A percentile compares a stretch with the other conserved stretches of the same genome.
phyloP scores from a whole-genome alignment of 768 basidiomycete genomes.

The Lactarius sanguifluus region DNA sequence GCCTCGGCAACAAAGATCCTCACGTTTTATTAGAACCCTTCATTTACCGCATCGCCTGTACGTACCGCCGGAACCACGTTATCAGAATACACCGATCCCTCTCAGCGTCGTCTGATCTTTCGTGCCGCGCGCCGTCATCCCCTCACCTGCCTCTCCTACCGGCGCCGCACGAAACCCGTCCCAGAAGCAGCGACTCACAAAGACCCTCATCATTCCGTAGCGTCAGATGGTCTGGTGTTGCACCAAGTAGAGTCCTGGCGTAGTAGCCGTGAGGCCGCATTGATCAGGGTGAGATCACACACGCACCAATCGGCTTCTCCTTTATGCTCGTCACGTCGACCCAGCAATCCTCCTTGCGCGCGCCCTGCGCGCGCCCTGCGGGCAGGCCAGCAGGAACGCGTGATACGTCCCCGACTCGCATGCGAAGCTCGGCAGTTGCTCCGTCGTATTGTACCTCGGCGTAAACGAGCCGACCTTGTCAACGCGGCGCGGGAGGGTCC shows the following conservation, averaged over 20 bases:
- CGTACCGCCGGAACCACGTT: no score
- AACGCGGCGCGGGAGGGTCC: neutral
- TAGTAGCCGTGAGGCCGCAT: neutral
- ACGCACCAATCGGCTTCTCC: slow-evolving; percentile 8
- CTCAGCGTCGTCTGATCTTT: no score
- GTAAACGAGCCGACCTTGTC: slow-evolving; percentile 10
- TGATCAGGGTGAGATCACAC: neutral
- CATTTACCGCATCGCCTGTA: no score
- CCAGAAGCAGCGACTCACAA: no score
- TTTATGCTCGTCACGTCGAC: slow-evolving; percentile 4
- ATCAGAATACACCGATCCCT: no score
- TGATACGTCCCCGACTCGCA: slow-evolving; percentile 10
- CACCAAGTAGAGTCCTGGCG: neutral
- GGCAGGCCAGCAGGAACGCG: slow-evolving; percentile 10
- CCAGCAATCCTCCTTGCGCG: slow-evolving; percentile 12
- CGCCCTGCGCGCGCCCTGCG: no score
- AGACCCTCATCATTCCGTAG: neutral
- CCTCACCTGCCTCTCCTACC: no score
- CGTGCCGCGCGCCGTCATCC: no score
- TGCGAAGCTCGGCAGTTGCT: slow-evolving; percentile 1
- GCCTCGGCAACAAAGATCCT: no score
- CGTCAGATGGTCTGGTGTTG: neutral
- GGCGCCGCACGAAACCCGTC: no score
- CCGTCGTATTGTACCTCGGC: slow-evolving; percentile 8
- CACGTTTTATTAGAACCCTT: no score